Conservation (phyloP, 495 filamentous ascomycete genomes). For the Penicillium bialowiezense region DNA sequence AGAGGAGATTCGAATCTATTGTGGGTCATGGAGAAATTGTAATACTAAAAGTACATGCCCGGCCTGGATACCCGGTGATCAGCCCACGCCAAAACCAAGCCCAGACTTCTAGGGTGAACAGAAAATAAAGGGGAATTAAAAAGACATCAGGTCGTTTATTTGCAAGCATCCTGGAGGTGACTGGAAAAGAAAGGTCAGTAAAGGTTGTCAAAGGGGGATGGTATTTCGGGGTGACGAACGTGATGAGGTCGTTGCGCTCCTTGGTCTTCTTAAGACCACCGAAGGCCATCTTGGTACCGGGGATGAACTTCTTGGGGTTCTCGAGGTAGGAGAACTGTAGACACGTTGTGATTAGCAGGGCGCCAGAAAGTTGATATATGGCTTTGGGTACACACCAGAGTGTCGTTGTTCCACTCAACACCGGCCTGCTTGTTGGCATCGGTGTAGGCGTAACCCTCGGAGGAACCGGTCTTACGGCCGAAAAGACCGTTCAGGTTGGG, state of each 20-base stretch:
- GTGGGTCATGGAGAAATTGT: slow-evolving; percentile 24
- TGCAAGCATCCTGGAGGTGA: slow-evolving; percentile 63
- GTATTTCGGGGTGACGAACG: slow-evolving; percentile 55
- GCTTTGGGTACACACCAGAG: slow-evolving; percentile 74
- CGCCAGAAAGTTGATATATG: not conserved
- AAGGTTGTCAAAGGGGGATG: too few relatives aligned
- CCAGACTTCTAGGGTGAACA: slow-evolving; percentile 24
- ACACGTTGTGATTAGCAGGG: slow-evolving; percentile 10
- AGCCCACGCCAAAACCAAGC: slow-evolving; percentile 25
- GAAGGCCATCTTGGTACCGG: slow-evolving; percentile 99
- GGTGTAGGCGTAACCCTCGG: slow-evolving; percentile 95
- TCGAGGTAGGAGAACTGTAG: slow-evolving; percentile 79
- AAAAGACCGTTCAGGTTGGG: slow-evolving; percentile 97
- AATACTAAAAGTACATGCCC: slow-evolving; percentile 47
- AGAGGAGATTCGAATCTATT: slow-evolving; percentile 29
- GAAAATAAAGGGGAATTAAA: slow-evolving; percentile 18
- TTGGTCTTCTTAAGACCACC: slow-evolving; percentile 99
- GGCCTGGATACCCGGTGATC: slow-evolving; percentile 25
- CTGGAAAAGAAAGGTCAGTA: too few relatives aligned
- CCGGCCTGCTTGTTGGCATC: slow-evolving; percentile 99
- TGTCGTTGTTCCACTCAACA: slow-evolving; percentile 80
- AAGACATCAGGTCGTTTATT: slow-evolving; percentile 45
- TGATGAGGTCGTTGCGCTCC: slow-evolving; percentile 99
- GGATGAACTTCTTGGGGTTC: slow-evolving; percentile 96
- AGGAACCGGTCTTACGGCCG: slow-evolving; percentile 87